A percentile compares a stretch with the other conserved stretches of the same genome.
phyloP scores from a whole-genome alignment of 2,329 filamentous ascomycete species.

The Ophiocordyceps camponoti-saundersi region DNA sequence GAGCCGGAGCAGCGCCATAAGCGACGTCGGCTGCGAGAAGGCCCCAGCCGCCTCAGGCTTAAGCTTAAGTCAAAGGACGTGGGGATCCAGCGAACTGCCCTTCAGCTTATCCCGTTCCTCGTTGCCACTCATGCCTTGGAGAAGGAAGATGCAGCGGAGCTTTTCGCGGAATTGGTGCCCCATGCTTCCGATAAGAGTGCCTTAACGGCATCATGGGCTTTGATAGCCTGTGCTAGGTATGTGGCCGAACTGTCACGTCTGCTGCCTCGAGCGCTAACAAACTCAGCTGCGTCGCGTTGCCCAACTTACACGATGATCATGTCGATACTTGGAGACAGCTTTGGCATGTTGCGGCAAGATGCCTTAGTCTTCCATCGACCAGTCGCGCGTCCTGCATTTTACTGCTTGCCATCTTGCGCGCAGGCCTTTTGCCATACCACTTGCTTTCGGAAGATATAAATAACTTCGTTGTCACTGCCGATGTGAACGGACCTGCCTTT shows the following conservation, averaged over 20 bases:
- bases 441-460: slow-evolving; percentile 53
- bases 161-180: slow-evolving; percentile 40
- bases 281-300: slow-evolving; percentile 14
- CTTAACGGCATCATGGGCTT: slow-evolving; percentile 58
- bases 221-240: slow-evolving; percentile 68
- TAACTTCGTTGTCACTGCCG: slow-evolving; percentile 56
- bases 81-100: slow-evolving; percentile 28
- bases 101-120: slow-evolving; percentile 43
- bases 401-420: slow-evolving; percentile 49
- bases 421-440: slow-evolving; percentile 49
- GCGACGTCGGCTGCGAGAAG: slow-evolving; percentile 25
- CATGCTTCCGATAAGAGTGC: slow-evolving; percentile 54
- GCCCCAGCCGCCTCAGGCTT: slow-evolving; percentile 27
- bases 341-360: slow-evolving; percentile 60
- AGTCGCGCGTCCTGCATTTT: slow-evolving; percentile 66
- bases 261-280: slow-evolving; percentile 5
- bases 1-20: slow-evolving; percentile 33
- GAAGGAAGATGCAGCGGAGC: slow-evolving; percentile 31
- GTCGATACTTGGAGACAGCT: slow-evolving; percentile 46
- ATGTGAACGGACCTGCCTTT: slow-evolving; percentile 62
- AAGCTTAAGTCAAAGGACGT: slow-evolving; percentile 27
- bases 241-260: background rate
- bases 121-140: slow-evolving; percentile 27
- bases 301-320: slow-evolving; percentile 16
- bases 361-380: slow-evolving; percentile 49